Percentiles rank a stretch among this genome's conserved stretches.
phyloP scores from a whole-genome alignment of 345 rosid species.

The Xanthoceras sorbifolium region DNA sequence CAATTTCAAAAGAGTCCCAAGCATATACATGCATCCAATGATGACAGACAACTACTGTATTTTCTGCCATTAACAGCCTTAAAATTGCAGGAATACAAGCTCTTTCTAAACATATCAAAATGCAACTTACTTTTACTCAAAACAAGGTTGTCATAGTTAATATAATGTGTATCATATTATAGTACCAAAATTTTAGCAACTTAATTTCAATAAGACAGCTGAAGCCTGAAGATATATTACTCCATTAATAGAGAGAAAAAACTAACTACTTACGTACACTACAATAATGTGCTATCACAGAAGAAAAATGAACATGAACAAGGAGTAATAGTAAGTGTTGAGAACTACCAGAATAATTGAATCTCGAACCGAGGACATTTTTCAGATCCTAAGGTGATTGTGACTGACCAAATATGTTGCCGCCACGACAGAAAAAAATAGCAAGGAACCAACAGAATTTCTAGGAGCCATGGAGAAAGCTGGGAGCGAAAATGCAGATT shows the following conservation, averaged over 20 bases:
- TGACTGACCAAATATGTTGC: conserved; percentile 24
- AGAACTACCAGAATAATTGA: background rate
- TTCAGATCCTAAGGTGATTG: conserved; percentile 20
- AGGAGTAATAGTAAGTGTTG: background rate
- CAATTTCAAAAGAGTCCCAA: too few species aligned
- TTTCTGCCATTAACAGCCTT: background rate
- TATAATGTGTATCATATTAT: background rate
- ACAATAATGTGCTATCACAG: conserved; percentile 16
- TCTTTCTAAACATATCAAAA: background rate
- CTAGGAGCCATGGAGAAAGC: conserved; percentile 37
- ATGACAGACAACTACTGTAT: background rate
- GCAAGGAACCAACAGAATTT: conserved; percentile 4
- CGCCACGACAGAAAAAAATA: conserved; percentile 9
- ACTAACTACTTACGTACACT: conserved; percentile 15
- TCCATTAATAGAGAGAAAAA: background rate
- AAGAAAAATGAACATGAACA: background rate
- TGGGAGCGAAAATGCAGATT: conserved; percentile 48
- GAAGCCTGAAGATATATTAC: background rate
- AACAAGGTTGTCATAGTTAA: background rate
- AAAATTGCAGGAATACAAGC: background rate
- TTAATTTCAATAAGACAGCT: background rate
- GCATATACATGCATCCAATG: background rate
- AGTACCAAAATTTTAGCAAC: background rate
- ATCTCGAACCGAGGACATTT: background rate
- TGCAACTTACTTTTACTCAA: background rate